Conservation (phyloP, 116 monocot species). For the Iris pallida region DNA sequence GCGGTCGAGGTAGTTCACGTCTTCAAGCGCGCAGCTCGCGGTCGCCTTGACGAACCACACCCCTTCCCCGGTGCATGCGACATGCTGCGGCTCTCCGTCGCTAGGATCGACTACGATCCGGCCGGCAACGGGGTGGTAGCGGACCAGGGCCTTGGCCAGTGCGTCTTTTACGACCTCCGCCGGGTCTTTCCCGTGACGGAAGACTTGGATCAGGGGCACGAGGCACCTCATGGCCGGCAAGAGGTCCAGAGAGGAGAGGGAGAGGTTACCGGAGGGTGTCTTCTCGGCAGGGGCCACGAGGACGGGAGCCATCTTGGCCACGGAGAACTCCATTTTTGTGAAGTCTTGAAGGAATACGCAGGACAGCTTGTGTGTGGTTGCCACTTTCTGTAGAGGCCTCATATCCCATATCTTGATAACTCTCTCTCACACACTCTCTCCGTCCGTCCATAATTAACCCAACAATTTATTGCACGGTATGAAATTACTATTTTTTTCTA, state of each 20-base stretch:
- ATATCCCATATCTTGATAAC: no score
- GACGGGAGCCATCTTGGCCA: conserved; percentile 3
- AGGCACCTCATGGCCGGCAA: conserved; percentile 10
- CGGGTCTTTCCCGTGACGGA: not conserved
- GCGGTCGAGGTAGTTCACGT: conserved; percentile 11
- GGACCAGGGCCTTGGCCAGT: conserved; percentile 8
- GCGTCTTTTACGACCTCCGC: conserved; percentile 15
- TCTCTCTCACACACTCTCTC: no score
- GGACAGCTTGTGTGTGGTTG: no score
- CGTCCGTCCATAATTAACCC: no score
- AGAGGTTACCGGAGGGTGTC: conserved; percentile 4
- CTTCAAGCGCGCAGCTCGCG: conserved; percentile 11
- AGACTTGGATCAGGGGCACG: conserved; percentile 11
- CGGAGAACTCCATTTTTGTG: not conserved
- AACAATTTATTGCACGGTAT: no score
- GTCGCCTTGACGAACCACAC: conserved; percentile 16
- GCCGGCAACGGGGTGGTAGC: conserved; percentile 23
- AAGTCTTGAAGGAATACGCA: no score
- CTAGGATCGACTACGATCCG: conserved; percentile 1
- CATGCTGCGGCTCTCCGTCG: not conserved
- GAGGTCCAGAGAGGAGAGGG: conserved; percentile 16
- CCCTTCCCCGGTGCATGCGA: conserved; percentile 13
- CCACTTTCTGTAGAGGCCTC: no score
- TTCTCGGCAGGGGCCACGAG: conserved; percentile 4
- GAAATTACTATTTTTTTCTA: no score